Percentiles rank a stretch among this genome's conserved stretches.
Evolutionary conservation across 2,329 filamentous ascomycete genomes (phyloP).

Genomic region (Mycosphaerelloides madeirae): DNA sequence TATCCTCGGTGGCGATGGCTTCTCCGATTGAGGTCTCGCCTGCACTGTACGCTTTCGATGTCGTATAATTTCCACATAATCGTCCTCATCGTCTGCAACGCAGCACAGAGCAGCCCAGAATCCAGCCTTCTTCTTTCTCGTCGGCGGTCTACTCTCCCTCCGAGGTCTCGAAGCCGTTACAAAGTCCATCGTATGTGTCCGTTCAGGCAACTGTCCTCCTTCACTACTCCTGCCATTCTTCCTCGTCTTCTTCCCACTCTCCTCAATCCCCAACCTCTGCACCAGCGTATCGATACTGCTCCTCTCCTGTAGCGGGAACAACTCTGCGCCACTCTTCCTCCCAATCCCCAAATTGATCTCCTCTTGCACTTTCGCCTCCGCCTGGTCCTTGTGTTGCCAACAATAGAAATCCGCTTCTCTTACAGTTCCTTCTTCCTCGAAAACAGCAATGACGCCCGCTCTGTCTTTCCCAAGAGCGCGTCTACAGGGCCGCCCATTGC

Average conservation of each 20-base stretch:
- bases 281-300: slow-evolving; percentile 84
- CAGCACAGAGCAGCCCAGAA: slow-evolving; percentile 45
- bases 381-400: slow-evolving; percentile 94
- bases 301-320: slow-evolving; percentile 58
- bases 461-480: slow-evolving; percentile 55
- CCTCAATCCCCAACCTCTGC: slow-evolving; percentile 60
- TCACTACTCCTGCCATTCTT: slow-evolving; percentile 6
- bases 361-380: slow-evolving; percentile 35
- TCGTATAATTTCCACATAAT: slow-evolving; percentile 41
- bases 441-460: slow-evolving; percentile 39
- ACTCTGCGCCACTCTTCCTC: slow-evolving; percentile 31
- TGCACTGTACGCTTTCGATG: slow-evolving; percentile 35
- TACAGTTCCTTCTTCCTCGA: slow-evolving; percentile 51
- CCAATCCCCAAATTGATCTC: slow-evolving; percentile 15
- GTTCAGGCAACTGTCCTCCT: slow-evolving; percentile 8
- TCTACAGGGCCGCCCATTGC: slow-evolving; percentile 76
- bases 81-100: slow-evolving; percentile 34
- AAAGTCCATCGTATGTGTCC: slow-evolving; percentile 15
- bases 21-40: slow-evolving; percentile 6
- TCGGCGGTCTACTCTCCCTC: slow-evolving; percentile 6
- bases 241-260: slow-evolving; percentile 8
- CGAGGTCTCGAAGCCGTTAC: not conserved
- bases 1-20: slow-evolving; percentile 1
- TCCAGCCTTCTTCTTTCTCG: slow-evolving; percentile 31
- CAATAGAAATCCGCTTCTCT: slow-evolving; percentile 66